Evolutionary conservation across 2,329 filamentous ascomycete genomes (phyloP), one percentile per base, ranked within the genome.

Genomic region (Apiospora malaysiana): DNA sequence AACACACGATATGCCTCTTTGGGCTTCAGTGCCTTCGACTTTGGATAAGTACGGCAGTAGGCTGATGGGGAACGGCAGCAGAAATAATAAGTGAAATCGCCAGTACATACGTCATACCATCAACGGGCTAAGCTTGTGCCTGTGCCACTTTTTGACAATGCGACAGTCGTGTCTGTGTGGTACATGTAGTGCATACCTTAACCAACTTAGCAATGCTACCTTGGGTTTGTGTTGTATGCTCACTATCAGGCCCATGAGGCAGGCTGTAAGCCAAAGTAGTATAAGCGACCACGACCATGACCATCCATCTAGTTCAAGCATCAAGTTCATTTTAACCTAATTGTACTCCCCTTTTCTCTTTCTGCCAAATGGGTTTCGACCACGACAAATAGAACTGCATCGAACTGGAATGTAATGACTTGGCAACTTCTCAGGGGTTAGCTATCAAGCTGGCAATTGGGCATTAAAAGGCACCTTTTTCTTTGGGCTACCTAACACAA

Each of bases 1-100:
- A 63, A 63, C 56, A 63, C 56, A 63, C 27, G 56, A 63, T 63
- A 40, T 63, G 32, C 56, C 56, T 40, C 27, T 63, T 63, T 63
- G 56, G 51, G 51, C 51, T 59, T 21, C 51, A 59, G 16, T 32
- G 49, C 27, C 3, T 12, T 37, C 27, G 8, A 21, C 51, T 51
- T 10, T 27, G 16, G 23, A 51, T 51, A 32, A 32, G 32, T 32
- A 32, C 32, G 32, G 32, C 32, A 32, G 12, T 16, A 56, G 49
- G 7, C 49, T 4, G 25, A 56, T 56, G 47, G 23, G 49, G 45
- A 47, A 21, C 21, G 47, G 37, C 16, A 21, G 27, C 51, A 37
- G 16, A 10, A 56, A 21, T 27, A 56, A 21, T 27, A 56, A 40
- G 27, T n/a, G 37, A 40, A 40, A 40, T 1, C 14, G 32, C 32